Base-by-base conservation (phyloP, 805 yeast species). In the Pichia sporocuriosa region DNA sequence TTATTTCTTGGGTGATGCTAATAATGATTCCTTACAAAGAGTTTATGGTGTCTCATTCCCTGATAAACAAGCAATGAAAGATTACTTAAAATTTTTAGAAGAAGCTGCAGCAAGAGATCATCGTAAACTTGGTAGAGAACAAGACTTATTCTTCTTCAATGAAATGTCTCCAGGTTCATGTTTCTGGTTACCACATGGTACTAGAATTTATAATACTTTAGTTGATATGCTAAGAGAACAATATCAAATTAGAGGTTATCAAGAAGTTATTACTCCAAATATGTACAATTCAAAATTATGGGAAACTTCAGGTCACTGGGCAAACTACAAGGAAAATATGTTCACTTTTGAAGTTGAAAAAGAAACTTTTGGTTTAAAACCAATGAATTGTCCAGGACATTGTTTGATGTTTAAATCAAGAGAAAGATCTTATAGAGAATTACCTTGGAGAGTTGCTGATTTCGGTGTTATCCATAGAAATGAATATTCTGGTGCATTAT, bases 251-350 rank as follows among this genome's bases (percentile, higher is more conserved):
- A 83, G 98, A 67, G 97, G 97, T 30, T 93, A 84, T 65, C 96
- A 93, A 50, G 99, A 93, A 71, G 98, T 93, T 52, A 90, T 93
- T 62, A 89, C 98, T 48, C 99, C 99, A 58, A 93, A 93, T 72
- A 93, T 93, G 97, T 93, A 77, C 77, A 90, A 89, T 71, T 70
- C 97, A 47, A 90, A 90, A 67, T 75, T 93, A 57, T 93, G 99
- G 99, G 95, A 90, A 71, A 84, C 93, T 42, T 89, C 97, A 11
- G 98, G 98, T 52, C 98, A 93, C 67, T 93, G 97, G 98, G 94
- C 75, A 34, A 93, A 93, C 70, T 93, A 93, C 68, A 83, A 87
- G 63, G 98, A 93, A 63, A 87, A 93, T 66, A 93, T 93, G 98
- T 93, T 93, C 62, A 72, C 95, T 10, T 86, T 93, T 57, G 96